phyloP scores from a whole-genome alignment of 2,329 filamentous ascomycete genomes.

The Fusarium setosum region DNA sequence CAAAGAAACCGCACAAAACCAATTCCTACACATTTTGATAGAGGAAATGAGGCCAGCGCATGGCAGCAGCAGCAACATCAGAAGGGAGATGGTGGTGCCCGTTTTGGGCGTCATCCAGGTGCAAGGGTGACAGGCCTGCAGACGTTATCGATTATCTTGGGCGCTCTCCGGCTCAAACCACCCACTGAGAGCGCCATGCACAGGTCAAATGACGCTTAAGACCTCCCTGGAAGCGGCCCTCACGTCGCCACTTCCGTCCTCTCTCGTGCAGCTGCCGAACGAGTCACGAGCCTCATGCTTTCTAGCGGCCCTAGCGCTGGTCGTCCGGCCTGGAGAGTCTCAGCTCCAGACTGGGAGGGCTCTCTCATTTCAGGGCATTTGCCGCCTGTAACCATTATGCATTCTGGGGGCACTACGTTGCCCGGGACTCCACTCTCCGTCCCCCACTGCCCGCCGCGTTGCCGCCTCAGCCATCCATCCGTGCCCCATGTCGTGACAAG shows the following conservation, averaged over 20 bases:
- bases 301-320: conserved; percentile 30
- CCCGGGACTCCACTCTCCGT: conserved; percentile 6
- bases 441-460: conserved; percentile 30
- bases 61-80: conserved; percentile 10
- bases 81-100: conserved; percentile 20
- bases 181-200: conserved; percentile 31
- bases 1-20: not conserved
- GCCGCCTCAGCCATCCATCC: conserved; percentile 41
- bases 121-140: conserved; percentile 9
- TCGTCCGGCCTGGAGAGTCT: conserved; percentile 2
- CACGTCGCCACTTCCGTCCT: conserved; percentile 19
- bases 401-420: not conserved
- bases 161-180: conserved; percentile 24
- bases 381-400: not conserved
- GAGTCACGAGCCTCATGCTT: conserved; percentile 39
- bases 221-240: conserved; percentile 16
- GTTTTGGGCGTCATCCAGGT: not conserved
- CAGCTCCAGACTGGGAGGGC: conserved; percentile 25
- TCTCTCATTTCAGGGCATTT: conserved; percentile 19
- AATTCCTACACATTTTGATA: not conserved
- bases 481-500: conserved; percentile 33
- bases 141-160: conserved; percentile 39
- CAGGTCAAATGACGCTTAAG: conserved; percentile 41
- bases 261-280: not conserved
- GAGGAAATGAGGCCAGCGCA: conserved; percentile 25